Percentiles rank a stretch among this genome's conserved stretches.
Evolutionary conservation across 495 filamentous ascomycete genomes (phyloP).

Genomic region (Aspergillus sclerotiicarbonarius): DNA sequence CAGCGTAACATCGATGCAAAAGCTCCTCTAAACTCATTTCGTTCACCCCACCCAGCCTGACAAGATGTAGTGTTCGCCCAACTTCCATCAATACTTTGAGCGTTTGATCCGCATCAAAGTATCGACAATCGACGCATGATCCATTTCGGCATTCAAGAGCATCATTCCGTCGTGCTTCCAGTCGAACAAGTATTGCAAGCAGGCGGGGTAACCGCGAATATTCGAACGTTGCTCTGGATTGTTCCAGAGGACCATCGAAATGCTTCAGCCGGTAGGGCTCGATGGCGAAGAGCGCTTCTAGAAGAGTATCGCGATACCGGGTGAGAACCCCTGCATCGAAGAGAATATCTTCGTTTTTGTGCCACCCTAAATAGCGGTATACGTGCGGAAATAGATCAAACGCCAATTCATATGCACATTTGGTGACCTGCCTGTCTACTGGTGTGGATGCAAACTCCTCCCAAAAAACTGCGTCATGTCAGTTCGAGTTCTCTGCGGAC

Average conservation of each 20-base stretch:
- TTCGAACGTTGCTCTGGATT: not conserved
- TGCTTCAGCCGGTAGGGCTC: not conserved
- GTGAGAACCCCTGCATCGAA: not conserved
- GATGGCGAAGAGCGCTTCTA: constrained; percentile 2
- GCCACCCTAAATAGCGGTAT: not conserved
- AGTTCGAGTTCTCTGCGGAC: not conserved
- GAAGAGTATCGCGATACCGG: not conserved
- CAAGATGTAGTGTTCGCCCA: not conserved
- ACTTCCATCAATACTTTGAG: not conserved
- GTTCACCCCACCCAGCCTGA: not conserved
- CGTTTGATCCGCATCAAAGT: not conserved
- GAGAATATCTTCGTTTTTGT: not conserved
- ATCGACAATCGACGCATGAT: not conserved
- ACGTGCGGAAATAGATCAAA: not conserved
- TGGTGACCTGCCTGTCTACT: not conserved
- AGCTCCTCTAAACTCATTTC: not conserved
- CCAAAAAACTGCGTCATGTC: not conserved
- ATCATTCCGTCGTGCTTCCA: constrained; percentile 1
- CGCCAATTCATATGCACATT: not conserved
- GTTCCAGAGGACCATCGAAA: not conserved
- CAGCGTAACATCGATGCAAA: not conserved
- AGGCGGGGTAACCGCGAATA: not conserved
- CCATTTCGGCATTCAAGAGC: not conserved
- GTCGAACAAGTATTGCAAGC: not conserved
- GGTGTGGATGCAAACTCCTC: not conserved